Percentiles rank a stretch among this genome's conserved stretches.
Evolutionary conservation across 371 early-diverging fungal genomes (phyloP).

Genomic region (Rhizopus delemar): DNA sequence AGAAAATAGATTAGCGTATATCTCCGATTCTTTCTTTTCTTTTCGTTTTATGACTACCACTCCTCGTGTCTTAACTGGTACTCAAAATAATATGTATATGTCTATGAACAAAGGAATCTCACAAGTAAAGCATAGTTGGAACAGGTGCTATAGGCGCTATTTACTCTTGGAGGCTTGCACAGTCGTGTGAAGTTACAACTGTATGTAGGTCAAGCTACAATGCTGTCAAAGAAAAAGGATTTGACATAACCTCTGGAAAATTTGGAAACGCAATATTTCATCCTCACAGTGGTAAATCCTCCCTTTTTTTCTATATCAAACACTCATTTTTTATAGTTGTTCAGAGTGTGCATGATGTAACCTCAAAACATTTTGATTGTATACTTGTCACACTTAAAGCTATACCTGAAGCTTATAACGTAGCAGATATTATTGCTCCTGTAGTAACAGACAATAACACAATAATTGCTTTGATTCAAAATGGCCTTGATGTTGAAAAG

Average conservation of each 20-base stretch:
- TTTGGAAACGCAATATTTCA: constrained; percentile 65
- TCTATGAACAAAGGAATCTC: not conserved
- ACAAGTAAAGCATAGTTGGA: constrained; percentile 57
- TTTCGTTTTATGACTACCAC: constrained; percentile 5
- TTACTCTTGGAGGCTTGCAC: constrained; percentile 72
- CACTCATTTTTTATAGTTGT: constrained; percentile 39
- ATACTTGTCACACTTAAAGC: constrained; percentile 79
- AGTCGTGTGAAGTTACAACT: constrained; percentile 61
- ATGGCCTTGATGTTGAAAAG: constrained; percentile 81
- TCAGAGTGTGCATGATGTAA: constrained; percentile 50
- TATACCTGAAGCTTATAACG: constrained; percentile 63
- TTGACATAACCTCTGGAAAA: constrained; percentile 64
- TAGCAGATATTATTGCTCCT: constrained; percentile 65
- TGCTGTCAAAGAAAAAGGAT: constrained; percentile 60
- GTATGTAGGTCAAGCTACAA: constrained; percentile 86
- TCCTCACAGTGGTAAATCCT: constrained; percentile 59
- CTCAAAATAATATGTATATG: not conserved
- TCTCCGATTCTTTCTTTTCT: not conserved
- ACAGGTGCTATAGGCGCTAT: constrained; percentile 83
- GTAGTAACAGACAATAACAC: constrained; percentile 60
- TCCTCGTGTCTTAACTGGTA: constrained; percentile 19
- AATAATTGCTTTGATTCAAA: constrained; percentile 79
- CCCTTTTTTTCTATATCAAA: not conserved
- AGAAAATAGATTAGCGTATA: no score
- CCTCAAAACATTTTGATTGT: constrained; percentile 61